Evolutionary conservation across 2,329 filamentous ascomycete genomes (phyloP), one percentile per base, ranked within the genome.

Genomic region (Oidium heveae): DNA sequence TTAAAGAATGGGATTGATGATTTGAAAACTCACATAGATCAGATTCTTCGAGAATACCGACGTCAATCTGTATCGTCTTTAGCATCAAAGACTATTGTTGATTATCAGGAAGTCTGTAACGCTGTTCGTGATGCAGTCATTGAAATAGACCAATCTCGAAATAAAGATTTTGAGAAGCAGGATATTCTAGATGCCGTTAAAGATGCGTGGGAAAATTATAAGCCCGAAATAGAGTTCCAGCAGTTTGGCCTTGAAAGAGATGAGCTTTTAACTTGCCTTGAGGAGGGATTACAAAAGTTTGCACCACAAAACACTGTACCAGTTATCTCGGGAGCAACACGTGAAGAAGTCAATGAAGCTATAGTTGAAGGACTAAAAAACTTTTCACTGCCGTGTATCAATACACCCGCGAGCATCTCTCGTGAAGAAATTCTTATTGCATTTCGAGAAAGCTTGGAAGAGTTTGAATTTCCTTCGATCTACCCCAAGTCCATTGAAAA

Each of bases 161-260:
- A 68, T 39, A 69, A 68, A 10, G 68, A 71, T n/a, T 68, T 86
- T 50, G 81, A 79, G 61, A 78, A 84, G 59, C 86, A 94, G 52
- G 86, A 93, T 56, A 85, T 96, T 37, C 75, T 96, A 1, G 76
- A 84, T 32, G 87, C 88, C 2, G 84, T 96, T 15, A 80, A 81
- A 60, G 87, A 94, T 61, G 89, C 88, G 0, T 94, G 87, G 79
- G 89, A 95, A 64, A 85, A 80, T 54, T 94, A 94, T 68, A 94
- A 94, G 68, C 89, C 89, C 0, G 86, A 95, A 61, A 86, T 94
- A 53, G 82, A 94, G 61, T 74, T 94, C 4, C 83, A 94, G 61
- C 86, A 94, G 62, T 84, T 93, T 58, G 89, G 88, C 1, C 72
- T 96, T 0, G 89, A 94, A 65, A 77, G 86, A 5, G 86, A 95